These are phyloP conservation scores for Marasmius oreades DNA, from an alignment of 1,284 basidiomycete species.

Conservation along the genomic window DNA sequence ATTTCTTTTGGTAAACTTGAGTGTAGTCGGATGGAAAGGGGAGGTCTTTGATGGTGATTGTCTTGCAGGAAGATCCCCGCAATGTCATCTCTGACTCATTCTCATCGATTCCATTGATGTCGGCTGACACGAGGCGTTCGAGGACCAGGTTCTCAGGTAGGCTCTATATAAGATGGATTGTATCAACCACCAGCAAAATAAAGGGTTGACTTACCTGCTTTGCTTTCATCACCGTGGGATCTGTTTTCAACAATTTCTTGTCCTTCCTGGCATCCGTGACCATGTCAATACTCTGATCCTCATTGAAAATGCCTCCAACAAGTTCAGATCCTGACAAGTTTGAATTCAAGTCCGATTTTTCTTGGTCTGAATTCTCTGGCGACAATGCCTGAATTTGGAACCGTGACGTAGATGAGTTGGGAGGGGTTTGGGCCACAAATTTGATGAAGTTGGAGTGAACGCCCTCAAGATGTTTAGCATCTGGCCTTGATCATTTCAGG, in stretches of 20 bases:
- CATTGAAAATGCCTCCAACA: background rate
- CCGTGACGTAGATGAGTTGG: too few relatives aligned
- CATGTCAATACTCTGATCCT: background rate
- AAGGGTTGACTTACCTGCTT: background rate
- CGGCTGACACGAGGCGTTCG: background rate
- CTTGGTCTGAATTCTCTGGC: background rate
- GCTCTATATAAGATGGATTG: background rate
- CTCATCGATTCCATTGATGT: background rate
- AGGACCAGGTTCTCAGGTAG: background rate
- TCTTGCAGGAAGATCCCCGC: background rate
- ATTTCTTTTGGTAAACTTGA: background rate
- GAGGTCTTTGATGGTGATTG: background rate
- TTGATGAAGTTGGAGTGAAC: too few relatives aligned
- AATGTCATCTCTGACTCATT: background rate
- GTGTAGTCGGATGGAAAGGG: background rate
- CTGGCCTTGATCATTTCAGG: too few relatives aligned
- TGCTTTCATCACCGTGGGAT: background rate
- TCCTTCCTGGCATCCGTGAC: background rate
- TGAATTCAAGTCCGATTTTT: background rate
- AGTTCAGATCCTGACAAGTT: background rate
- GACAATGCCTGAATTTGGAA: too few relatives aligned
- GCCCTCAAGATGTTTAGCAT: too few relatives aligned
- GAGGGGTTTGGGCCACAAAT: too few relatives aligned
- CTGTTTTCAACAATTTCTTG: background rate
- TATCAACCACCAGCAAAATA: background rate